Conservation (phyloP, 768 basidiomycete species). For the Phaeotremella skinneri region DNA sequence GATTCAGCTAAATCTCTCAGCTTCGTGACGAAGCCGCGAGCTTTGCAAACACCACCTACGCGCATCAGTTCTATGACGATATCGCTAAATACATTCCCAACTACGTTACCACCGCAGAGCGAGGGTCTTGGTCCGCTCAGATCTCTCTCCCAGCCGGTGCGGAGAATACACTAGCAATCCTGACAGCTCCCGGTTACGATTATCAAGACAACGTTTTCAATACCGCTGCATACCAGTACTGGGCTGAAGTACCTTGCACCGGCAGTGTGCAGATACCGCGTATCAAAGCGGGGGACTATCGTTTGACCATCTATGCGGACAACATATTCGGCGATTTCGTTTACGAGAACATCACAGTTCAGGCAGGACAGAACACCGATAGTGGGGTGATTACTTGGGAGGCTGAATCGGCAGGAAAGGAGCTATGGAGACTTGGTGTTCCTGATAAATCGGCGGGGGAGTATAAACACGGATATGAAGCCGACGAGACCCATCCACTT, state of each 20-base stretch:
- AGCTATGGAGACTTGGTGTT: slow-evolving; percentile 35
- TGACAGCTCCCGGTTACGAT: slow-evolving; percentile 23
- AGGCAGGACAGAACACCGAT: slow-evolving; percentile 10
- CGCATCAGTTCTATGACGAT: background rate
- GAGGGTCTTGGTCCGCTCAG: slow-evolving; percentile 1
- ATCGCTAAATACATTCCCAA: background rate
- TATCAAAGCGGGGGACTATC: slow-evolving; percentile 34
- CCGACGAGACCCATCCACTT: slow-evolving; percentile 24
- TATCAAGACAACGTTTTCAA: slow-evolving; percentile 33
- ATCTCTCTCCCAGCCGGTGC: slow-evolving; percentile 24
- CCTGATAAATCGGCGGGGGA: slow-evolving; percentile 35
- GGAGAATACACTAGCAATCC: slow-evolving; percentile 20
- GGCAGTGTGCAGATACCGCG: slow-evolving; percentile 24
- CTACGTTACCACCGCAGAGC: slow-evolving; percentile 1
- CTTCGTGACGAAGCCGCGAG: background rate
- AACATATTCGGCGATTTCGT: slow-evolving; percentile 32
- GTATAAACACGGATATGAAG: slow-evolving; percentile 28
- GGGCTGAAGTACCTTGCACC: slow-evolving; percentile 22
- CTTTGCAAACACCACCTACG: background rate
- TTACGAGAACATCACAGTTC: slow-evolving; percentile 23
- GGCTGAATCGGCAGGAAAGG: slow-evolving; percentile 14
- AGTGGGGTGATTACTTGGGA: slow-evolving; percentile 13
- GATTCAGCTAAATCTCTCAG: background rate
- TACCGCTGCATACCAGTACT: slow-evolving; percentile 28
- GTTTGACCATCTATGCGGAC: slow-evolving; percentile 36